Conservation (phyloP, 2,329 filamentous ascomycete genomes). For the Chaetomium strumarium region DNA sequence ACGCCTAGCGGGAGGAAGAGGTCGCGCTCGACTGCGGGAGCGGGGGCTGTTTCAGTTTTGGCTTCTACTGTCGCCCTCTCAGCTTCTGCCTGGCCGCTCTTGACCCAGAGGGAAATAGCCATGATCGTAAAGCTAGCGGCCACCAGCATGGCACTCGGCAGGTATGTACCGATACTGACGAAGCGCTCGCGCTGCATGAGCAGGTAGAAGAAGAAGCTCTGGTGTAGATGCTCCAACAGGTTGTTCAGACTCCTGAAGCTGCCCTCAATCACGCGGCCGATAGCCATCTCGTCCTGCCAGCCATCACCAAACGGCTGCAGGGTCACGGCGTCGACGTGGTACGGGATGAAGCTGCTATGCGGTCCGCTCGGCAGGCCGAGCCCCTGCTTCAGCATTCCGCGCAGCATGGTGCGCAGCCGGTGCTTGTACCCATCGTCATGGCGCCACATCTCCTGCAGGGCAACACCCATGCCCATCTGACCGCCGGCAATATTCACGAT, state of each 20-base stretch:
- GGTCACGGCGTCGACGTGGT: conserved; percentile 94
- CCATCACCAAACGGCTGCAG: conserved; percentile 84
- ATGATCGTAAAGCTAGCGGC: conserved; percentile 94
- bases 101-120: conserved; percentile 89
- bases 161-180: conserved; percentile 95
- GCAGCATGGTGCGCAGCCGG: conserved; percentile 79
- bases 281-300: conserved; percentile 96
- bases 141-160: conserved; percentile 95
- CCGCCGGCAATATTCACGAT: conserved; percentile 79
- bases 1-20: conserved; percentile 68
- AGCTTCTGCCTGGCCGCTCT: conserved; percentile 57
- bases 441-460: conserved; percentile 78
- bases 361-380: conserved; percentile 83
- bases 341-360: conserved; percentile 94
- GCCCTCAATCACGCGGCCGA: conserved; percentile 84
- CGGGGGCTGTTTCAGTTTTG: conserved; percentile 25
- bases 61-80: conserved; percentile 21
- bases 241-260: conserved; percentile 94
- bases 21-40: conserved; percentile 50
- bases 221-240: conserved; percentile 89
- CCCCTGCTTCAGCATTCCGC: conserved; percentile 88
- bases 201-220: conserved; percentile 99
- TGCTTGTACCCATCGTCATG: conserved; percentile 75
- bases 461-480: conserved; percentile 84
- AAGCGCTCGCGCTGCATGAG: conserved; percentile 88